Conservation (phyloP, 116 monocot species). For the Zostera marina region DNA sequence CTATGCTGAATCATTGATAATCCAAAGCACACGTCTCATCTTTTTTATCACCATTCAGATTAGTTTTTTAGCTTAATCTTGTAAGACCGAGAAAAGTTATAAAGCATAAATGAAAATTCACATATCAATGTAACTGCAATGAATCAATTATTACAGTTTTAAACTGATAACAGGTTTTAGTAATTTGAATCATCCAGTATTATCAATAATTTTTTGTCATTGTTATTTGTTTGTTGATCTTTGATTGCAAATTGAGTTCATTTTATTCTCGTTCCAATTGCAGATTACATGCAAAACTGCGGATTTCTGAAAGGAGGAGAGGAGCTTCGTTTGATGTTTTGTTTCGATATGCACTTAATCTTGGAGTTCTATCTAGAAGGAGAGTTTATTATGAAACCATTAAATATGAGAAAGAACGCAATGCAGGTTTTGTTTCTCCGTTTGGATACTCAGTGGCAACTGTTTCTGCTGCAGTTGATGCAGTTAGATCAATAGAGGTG, state of each 20-base stretch:
- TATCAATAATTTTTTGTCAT: neutral
- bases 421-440: slow-evolving; percentile 94
- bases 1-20: too few species aligned
- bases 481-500: slow-evolving; percentile 87
- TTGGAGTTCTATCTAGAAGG: slow-evolving; percentile 85
- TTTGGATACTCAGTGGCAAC: slow-evolving; percentile 85
- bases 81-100: too few species aligned
- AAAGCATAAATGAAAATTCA: too few species aligned
- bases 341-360: slow-evolving; percentile 50
- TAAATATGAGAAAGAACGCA: slow-evolving; percentile 86
- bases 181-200: neutral
- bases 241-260: neutral
- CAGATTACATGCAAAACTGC: slow-evolving; percentile 78
- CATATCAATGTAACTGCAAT: too few species aligned
- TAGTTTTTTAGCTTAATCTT: too few species aligned
- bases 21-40: too few species aligned
- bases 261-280: neutral
- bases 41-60: too few species aligned
- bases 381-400: slow-evolving; percentile 76
- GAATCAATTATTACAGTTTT: neutral
- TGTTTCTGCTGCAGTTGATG: slow-evolving; percentile 61
- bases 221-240: neutral
- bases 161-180: neutral
- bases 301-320: slow-evolving; percentile 35
- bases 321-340: slow-evolving; percentile 71